Evolutionary conservation across 768 basidiomycete species (phyloP), one percentile per base, ranked within the genome.

Genomic region (Amanita inopinata): DNA sequence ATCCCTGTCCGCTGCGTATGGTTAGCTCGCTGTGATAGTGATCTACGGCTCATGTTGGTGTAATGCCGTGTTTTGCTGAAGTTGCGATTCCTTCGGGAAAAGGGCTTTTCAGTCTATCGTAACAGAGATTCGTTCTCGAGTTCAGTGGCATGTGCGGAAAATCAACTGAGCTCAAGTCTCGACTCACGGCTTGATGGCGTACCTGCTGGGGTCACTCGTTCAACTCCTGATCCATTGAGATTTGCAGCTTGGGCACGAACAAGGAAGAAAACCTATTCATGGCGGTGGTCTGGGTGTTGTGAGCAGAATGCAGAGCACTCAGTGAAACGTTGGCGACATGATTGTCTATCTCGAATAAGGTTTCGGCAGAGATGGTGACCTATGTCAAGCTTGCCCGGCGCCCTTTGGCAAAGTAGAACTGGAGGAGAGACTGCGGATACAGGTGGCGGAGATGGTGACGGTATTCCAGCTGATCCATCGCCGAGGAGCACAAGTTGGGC

Each of bases 111-210:
- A 30, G 49, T 41, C 50, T 56, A 60, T 53, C 53, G 51, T 60
- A 71, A 70, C 54, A 76, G 73, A 74, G 74, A 71, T 68, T 73
- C 56, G 71, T 66, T 71, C 75, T 76, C 73, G 67, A 66, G 62
- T 59, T 56, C 63, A 58, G 55, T 44, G 47, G 46, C 46, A 47
- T 35, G 50, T 49, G 45, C 43, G 32, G 14, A 31, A 19, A 12
- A 24, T 17, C 28, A 24, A 37, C 34, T 44, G 43, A 22, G 19
- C 18, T 45, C 45, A 33, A 52, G 44, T 33, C 34, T 32, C 18
- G 46, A 36, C 30, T 34, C 35, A 15, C 40, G 40, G 46, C 44
- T 27, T 37, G 48, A 53, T 51, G 50, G 49, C 28, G 11, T 19
- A 11, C 22, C 10, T 28, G 44, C 38, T 33, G 25, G 36, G 48